Evolutionary conservation across 108 stramenopile species (phyloP).

Genomic region (Cyclotella choctawhatcheeana): DNA sequence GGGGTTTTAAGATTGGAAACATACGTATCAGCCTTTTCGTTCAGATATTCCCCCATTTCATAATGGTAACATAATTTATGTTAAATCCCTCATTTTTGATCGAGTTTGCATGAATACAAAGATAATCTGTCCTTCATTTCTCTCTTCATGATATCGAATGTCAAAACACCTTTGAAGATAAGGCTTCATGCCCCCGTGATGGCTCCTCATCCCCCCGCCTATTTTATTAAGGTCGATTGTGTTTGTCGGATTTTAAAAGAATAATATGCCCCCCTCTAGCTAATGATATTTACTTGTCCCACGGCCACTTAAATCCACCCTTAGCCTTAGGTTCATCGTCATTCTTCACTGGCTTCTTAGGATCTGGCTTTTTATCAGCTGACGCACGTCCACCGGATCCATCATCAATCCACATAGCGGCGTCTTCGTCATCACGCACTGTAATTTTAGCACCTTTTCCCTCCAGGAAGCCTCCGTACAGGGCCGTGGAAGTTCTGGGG

Average conservation of each 20-base stretch:
- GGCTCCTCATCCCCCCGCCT: background rate
- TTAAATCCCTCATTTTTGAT: conserved; percentile 4
- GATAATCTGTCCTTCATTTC: too few species aligned
- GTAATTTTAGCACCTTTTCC: conserved; percentile 56
- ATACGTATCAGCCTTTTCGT: conserved; percentile 6
- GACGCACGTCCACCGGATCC: conserved; percentile 15
- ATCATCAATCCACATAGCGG: conserved; percentile 64
- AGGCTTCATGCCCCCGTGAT: too few species aligned
- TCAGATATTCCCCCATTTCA: background rate
- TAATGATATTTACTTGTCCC: conserved; percentile 38
- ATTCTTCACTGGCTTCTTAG: conserved; percentile 44
- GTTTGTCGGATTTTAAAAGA: background rate
- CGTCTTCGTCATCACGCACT: conserved; percentile 60
- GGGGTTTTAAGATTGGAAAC: too few species aligned
- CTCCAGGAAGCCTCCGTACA: conserved; percentile 43
- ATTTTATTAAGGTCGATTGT: background rate
- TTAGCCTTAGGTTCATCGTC: conserved; percentile 41
- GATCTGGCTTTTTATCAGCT: conserved; percentile 36
- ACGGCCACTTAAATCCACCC: conserved; percentile 49
- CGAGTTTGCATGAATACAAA: too few species aligned
- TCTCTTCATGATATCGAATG: too few species aligned
- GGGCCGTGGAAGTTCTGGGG: conserved; percentile 6
- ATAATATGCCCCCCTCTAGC: background rate
- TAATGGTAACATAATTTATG: conserved; percentile 11
- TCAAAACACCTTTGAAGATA: too few species aligned